Evolutionary conservation across 2,329 filamentous ascomycete species (phyloP), one percentile per base, ranked within the genome.

Genomic region (Lecanosticta acicola): DNA sequence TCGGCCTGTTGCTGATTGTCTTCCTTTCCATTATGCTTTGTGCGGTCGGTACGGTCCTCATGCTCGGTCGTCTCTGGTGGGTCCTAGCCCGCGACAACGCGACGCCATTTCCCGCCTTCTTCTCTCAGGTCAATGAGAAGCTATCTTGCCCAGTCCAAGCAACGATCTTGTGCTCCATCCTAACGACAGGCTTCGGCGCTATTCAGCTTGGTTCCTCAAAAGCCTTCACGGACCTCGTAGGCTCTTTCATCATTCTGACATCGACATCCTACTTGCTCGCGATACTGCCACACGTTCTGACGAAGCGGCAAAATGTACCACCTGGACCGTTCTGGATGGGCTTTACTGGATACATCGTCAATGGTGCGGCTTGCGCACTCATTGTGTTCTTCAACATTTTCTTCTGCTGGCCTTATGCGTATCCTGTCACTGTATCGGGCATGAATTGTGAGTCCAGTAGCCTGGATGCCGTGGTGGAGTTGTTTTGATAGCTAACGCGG

Each of bases 91-190:
- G 80, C 24, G 80, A 83, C 59, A 74, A 76, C 32, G 79, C 79
- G 2, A 79, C 80, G 2, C 80, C 80, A 0, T 76, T 80, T 57
- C 70, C 73, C 1, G 45, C 57, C 9, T 67, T 77, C 62, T 75
- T 82, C 48, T 67, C 72, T n/a, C 63, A 58, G 14, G 78, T 83
- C 54, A 73, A 76, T 59, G 68, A 71, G 50, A 64, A 53, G 1
- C 72, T 79, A 45, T 77, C 78, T 43, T 81, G 79, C 57, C 80
- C 80, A 0, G 68, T 83, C 47, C 74, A 76, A 45, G 71, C 80
- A 1, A 80, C 78, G 0, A 50, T 82, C n/a, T 71, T 78, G 47
- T 77, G 75, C 48, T 70, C 72, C 3, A 49, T 72, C 26, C 43
- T 81, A 2, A 70, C 73, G 41, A 78, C 77, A 1, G 69, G 46